These are phyloP conservation scores for Fusarium torulosum DNA, from an alignment of 2,329 filamentous ascomycete species.

Conservation along the genomic window DNA sequence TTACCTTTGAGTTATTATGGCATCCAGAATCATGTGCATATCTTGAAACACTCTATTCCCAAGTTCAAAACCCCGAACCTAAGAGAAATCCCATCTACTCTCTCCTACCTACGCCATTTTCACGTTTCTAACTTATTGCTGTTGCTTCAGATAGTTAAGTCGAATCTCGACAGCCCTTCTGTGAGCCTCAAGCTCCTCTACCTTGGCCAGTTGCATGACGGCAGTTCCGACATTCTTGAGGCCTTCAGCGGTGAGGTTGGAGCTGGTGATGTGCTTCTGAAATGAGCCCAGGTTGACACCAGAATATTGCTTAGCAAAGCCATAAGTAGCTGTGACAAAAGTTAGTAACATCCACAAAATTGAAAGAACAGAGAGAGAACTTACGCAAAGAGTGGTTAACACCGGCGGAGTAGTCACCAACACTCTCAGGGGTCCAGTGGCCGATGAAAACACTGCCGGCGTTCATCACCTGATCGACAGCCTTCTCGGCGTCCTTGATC, in stretches of 20 bases:
- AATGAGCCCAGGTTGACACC: slow-evolving; percentile 97
- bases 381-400: slow-evolving; percentile 97
- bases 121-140: slow-evolving; percentile 44
- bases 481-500: slow-evolving; percentile 78
- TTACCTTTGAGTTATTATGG: neutral
- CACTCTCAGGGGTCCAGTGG: slow-evolving; percentile 96
- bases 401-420: slow-evolving; percentile 97
- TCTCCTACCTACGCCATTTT: slow-evolving; percentile 32
- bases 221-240: slow-evolving; percentile 86
- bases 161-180: slow-evolving; percentile 88
- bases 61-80: slow-evolving; percentile 17
- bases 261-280: slow-evolving; percentile 97
- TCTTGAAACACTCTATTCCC: slow-evolving; percentile 28
- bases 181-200: slow-evolving; percentile 96
- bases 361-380: slow-evolving; percentile 55
- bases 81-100: slow-evolving; percentile 21
- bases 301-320: slow-evolving; percentile 98
- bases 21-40: neutral
- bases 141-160: slow-evolving; percentile 65
- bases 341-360: slow-evolving; percentile 28
- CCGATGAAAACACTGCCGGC: slow-evolving; percentile 97
- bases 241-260: slow-evolving; percentile 87
- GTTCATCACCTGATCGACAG: slow-evolving; percentile 86
- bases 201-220: slow-evolving; percentile 94
- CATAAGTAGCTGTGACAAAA: slow-evolving; percentile 81